Evolutionary conservation across 208 protist species (phyloP).

Genomic region (Trypanosoma mega): DNA sequence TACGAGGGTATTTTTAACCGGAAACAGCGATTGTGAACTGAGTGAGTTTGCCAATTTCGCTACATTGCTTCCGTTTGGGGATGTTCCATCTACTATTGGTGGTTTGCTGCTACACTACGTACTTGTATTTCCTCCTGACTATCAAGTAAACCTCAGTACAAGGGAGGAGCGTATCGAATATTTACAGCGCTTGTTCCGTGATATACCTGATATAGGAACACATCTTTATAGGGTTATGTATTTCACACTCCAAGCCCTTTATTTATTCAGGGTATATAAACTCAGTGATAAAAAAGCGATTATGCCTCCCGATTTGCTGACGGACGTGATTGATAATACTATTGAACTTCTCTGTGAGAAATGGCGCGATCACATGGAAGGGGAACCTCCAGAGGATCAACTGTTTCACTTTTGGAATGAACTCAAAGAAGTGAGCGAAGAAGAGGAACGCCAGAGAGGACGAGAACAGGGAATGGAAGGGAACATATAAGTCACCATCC

Average conservation of each 20-base stretch:
- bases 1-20: constrained; percentile 60
- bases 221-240: constrained; percentile 74
- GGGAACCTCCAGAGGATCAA: constrained; percentile 45
- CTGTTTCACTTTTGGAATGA: background rate
- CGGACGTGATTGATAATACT: constrained; percentile 45
- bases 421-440: background rate
- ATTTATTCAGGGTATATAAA: constrained; percentile 72
- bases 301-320: constrained; percentile 22
- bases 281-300: constrained; percentile 33
- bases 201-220: constrained; percentile 53
- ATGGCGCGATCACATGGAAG: constrained; percentile 70
- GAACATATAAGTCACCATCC: background rate
- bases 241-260: constrained; percentile 79
- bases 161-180: constrained; percentile 56
- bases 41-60: constrained; percentile 53
- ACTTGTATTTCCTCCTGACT: constrained; percentile 80
- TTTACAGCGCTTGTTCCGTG: constrained; percentile 64
- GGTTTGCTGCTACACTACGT: constrained; percentile 87
- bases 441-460: background rate
- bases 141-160: constrained; percentile 64
- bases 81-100: constrained; percentile 69
- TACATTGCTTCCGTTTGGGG: constrained; percentile 64
- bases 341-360: constrained; percentile 62
- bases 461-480: background rate
- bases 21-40: constrained; percentile 58